Percentiles rank a stretch among this genome's conserved stretches.
Conservation (phyloP, 805 yeast genomes). For the Starmerella stigmatis region DNA sequence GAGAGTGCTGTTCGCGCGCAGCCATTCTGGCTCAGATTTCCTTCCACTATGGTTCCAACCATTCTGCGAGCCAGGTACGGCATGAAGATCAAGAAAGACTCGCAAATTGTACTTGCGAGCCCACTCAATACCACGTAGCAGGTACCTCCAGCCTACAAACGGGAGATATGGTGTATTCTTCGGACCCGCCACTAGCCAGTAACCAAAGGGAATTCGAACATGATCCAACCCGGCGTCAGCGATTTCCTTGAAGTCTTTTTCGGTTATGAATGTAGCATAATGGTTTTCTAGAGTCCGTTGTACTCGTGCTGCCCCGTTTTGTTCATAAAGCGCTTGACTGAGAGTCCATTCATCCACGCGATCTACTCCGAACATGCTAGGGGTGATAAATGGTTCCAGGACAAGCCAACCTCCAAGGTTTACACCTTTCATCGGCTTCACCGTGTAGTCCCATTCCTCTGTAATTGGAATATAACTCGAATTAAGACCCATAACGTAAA, state of each 20-base stretch:
- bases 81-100: constrained; percentile 69
- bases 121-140: constrained; percentile 61
- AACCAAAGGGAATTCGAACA: constrained; percentile 70
- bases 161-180: constrained; percentile 43
- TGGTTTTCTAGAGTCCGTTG: constrained; percentile 43
- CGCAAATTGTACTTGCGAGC: constrained; percentile 48
- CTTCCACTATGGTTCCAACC: constrained; percentile 43
- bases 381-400: constrained; percentile 75
- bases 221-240: constrained; percentile 55
- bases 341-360: constrained; percentile 63
- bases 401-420: constrained; percentile 85
- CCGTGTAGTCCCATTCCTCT: constrained; percentile 22
- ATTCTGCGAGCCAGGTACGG: constrained; percentile 76
- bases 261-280: constrained; percentile 61
- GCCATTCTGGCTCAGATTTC: constrained; percentile 36
- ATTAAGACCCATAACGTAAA: constrained; percentile 31
- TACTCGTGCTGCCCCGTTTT: constrained; percentile 39
- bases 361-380: constrained; percentile 47
- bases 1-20: constrained; percentile 35
- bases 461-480: constrained; percentile 25
- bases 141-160: constrained; percentile 35
- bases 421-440: constrained; percentile 47
- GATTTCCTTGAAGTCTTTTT: constrained; percentile 53
- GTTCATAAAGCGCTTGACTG: constrained; percentile 33
- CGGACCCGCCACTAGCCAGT: constrained; percentile 42